Evolutionary conservation across 495 filamentous ascomycete genomes (phyloP).

Genomic region (Aspergillus ostianus): DNA sequence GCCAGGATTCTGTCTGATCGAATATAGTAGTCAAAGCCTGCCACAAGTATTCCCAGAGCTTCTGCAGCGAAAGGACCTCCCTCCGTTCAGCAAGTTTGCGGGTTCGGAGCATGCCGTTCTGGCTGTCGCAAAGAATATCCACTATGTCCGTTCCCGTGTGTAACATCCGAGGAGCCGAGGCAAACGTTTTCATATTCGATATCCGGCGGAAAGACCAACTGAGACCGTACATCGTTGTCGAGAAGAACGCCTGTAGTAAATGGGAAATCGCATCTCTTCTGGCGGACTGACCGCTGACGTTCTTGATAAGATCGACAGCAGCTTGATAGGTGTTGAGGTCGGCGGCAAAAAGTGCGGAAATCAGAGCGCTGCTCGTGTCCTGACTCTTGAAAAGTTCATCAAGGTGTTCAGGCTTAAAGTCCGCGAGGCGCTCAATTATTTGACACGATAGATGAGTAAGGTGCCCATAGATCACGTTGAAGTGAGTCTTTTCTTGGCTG

Average conservation of each 20-base stretch:
- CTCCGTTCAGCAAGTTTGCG: constrained; percentile 53
- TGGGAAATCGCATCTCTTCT: constrained; percentile 73
- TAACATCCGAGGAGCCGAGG: constrained; percentile 66
- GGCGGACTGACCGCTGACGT: constrained; percentile 65
- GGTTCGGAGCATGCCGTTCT: constrained; percentile 74
- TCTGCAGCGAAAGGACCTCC: constrained; percentile 62
- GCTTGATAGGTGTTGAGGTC: constrained; percentile 70
- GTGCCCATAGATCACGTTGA: constrained; percentile 70
- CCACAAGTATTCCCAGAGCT: constrained; percentile 85
- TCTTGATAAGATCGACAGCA: constrained; percentile 76
- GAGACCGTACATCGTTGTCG: constrained; percentile 57
- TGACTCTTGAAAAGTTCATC: constrained; percentile 60
- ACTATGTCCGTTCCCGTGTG: constrained; percentile 74
- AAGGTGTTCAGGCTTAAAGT: constrained; percentile 66
- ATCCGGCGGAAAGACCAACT: constrained; percentile 61
- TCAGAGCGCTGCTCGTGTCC: constrained; percentile 61
- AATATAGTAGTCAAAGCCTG: constrained; percentile 76
- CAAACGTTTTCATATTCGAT: constrained; percentile 57
- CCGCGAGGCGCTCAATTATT: constrained; percentile 71
- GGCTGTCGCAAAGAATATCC: constrained; percentile 76
- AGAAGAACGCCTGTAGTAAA: constrained; percentile 62
- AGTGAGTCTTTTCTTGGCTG: constrained; percentile 57
- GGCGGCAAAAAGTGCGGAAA: constrained; percentile 67
- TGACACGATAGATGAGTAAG: constrained; percentile 66
- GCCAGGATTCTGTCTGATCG: constrained; percentile 76